Evolutionary conservation across 257 asterid species (phyloP), one percentile per base, ranked within the genome.

Genomic region (Lavandula angustifolia): DNA sequence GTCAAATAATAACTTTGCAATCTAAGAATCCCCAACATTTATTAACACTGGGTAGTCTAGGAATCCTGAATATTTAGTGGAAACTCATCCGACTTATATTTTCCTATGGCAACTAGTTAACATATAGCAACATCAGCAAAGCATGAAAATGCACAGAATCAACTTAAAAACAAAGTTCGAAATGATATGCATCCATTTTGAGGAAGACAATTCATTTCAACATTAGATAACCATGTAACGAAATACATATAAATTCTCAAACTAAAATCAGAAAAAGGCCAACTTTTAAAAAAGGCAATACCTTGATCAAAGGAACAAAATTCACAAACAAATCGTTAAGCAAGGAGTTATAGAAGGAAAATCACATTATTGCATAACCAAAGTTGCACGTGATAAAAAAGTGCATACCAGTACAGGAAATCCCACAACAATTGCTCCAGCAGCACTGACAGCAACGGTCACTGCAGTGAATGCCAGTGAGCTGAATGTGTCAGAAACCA

Each of bases 341-440:
- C 1, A 22, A 22, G 27, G 27, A 22, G 27, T 22, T 22, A 22
- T 22, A 22, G 27, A 22, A 22, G 27, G 27, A 22, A 22, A 0
- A 22, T 22, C 27, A 22, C 27, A 22, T 22, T 22, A 22, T 22
- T 22, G 27, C 27, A 22, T 22, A 22, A 22, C 27, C 27, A 22
- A 22, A 22, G 27, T 22, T 22, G 27, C 27, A 22, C 27, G 27
- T 22, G 27, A 2, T 22, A 22, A 22, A 37, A 70, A 67, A 60
- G 66, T 12, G 59, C 84, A 46, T 81, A 94, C 99, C 96, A 85
- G 73, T 10, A 90, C 55, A 51, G 97, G 99, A 76, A 90, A 86
- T 52, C 99, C 99, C 57, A 90, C 85, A 31, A 86, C 95, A 51
- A 86, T 78, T 0, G 99, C 99, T 64, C 95, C 99, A 66, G 99